phyloP scores from a whole-genome alignment of 495 filamentous ascomycete genomes.

The Eremomyces bilateralis region DNA sequence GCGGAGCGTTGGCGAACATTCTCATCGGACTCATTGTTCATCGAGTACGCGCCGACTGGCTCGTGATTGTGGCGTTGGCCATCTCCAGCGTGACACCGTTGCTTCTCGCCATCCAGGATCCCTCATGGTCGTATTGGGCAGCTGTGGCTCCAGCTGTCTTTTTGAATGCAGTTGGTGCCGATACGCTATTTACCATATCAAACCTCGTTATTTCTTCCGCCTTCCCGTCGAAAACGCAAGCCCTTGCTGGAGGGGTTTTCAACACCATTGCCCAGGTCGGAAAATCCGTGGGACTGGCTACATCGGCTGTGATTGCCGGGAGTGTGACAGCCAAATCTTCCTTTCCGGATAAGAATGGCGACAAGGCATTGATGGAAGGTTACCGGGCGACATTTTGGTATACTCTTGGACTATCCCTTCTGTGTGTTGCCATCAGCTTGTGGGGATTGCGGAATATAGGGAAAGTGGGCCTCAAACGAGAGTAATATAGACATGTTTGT shows the following conservation, averaged over 20 bases:
- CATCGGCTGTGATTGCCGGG: constrained; percentile 32
- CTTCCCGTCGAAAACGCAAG: constrained; percentile 34
- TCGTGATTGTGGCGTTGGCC: constrained; percentile 24
- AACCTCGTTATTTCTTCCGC: constrained; percentile 38
- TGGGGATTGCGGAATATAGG: constrained; percentile 31
- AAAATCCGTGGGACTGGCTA: constrained; percentile 31
- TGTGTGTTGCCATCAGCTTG: constrained; percentile 21
- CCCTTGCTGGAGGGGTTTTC: constrained; percentile 41
- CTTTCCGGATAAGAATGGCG: constrained; percentile 13
- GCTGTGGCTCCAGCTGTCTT: constrained; percentile 28
- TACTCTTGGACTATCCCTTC: constrained; percentile 27
- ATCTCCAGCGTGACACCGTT: constrained; percentile 29
- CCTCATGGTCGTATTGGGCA: constrained; percentile 33
- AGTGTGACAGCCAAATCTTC: constrained; percentile 22
- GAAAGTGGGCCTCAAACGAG: constrained; percentile 31
- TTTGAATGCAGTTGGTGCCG: constrained; percentile 31
- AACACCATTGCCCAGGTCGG: constrained; percentile 42
- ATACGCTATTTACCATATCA: constrained; percentile 38
- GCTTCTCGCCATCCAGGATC: constrained; percentile 26
- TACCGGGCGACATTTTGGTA: constrained; percentile 41
- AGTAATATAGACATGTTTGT: too few species aligned
- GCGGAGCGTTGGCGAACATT: constrained; percentile 31
- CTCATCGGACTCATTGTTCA: constrained; percentile 32
- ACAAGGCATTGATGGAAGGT: constrained; percentile 28
- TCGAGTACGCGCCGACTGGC: constrained; percentile 25